Conservation (phyloP, 139 green algal genomes). For the Tetraselmis chui region DNA sequence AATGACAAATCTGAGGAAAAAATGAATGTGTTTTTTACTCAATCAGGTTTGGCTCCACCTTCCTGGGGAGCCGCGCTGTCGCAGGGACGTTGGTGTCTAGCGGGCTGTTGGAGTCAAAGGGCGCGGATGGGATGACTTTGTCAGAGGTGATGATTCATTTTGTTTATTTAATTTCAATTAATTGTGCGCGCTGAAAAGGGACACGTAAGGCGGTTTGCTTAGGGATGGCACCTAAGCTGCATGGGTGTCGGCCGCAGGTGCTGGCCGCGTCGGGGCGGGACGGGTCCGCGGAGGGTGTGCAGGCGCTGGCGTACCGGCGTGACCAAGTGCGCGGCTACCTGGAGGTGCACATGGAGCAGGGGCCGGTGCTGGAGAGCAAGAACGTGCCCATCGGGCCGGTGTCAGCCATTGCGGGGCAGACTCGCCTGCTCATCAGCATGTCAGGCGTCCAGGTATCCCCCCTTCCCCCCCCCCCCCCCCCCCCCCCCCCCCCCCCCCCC, state of each 20-base stretch:
- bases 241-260: too few species aligned
- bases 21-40: not conserved
- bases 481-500: too few species aligned
- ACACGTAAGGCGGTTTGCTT: too few species aligned
- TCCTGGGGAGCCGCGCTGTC: conserved; percentile 75
- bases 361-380: conserved; percentile 66
- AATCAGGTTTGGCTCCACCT: conserved; percentile 78
- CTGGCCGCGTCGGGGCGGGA: conserved; percentile 34
- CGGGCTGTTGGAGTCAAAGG: conserved; percentile 40
- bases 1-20: too few species aligned
- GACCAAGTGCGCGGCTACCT: conserved; percentile 60
- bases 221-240: too few species aligned
- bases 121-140: conserved; percentile 47
- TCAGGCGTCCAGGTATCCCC: conserved; percentile 46
- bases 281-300: conserved; percentile 19
- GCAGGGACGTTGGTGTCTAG: conserved; percentile 50
- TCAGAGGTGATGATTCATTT: conserved; percentile 23
- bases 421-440: conserved; percentile 52
- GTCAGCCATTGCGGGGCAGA: conserved; percentile 78
- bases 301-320: not conserved
- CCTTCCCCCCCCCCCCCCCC: too few species aligned
- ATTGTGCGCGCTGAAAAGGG: too few species aligned
- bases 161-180: too few species aligned
- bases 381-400: conserved; percentile 67
- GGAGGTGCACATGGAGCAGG: conserved; percentile 94